Evolutionary conservation across 495 filamentous ascomycete species (phyloP).

Genomic region (Lasiosphaeria miniovina): DNA sequence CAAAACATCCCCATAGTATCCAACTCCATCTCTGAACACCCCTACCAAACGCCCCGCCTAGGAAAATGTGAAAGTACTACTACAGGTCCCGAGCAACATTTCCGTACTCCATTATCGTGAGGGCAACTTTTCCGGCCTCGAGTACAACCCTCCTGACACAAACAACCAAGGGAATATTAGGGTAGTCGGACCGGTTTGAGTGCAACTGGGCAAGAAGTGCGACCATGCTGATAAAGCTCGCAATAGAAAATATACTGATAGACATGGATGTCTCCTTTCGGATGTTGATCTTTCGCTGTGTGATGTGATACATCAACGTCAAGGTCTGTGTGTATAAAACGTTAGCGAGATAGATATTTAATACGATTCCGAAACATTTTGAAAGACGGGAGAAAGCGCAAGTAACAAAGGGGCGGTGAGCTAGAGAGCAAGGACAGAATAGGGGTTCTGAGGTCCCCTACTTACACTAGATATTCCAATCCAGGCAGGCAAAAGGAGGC

Average conservation of each 20-base stretch:
- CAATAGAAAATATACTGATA: slow-evolving; percentile 70
- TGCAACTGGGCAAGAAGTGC: slow-evolving; percentile 67
- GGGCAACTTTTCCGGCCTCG: slow-evolving; percentile 17
- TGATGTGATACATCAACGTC: slow-evolving; percentile 76
- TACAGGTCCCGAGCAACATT: slow-evolving; percentile 25
- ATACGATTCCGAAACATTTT: no score
- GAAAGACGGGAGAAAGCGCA: neutral
- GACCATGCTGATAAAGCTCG: slow-evolving; percentile 73
- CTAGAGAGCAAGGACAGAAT: no score
- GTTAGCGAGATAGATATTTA: neutral
- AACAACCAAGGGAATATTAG: slow-evolving; percentile 59
- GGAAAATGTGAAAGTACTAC: neutral
- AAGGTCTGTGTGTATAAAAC: slow-evolving; percentile 51
- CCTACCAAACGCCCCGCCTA: no score
- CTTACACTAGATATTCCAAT: slow-evolving; percentile 76
- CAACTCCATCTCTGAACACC: no score
- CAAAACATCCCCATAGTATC: neutral
- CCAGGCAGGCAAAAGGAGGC: slow-evolving; percentile 80
- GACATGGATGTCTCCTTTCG: slow-evolving; percentile 76
- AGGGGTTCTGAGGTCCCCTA: neutral
- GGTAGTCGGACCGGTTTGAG: slow-evolving; percentile 61
- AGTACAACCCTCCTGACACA: slow-evolving; percentile 49
- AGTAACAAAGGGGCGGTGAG: no score
- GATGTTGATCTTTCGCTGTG: slow-evolving; percentile 77
- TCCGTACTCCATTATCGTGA: slow-evolving; percentile 30